Percentiles rank a stretch among this genome's conserved stretches.
These are phyloP conservation scores for Arthonia radiata DNA, from an alignment of 495 filamentous ascomycete species.

Conservation along the genomic window DNA sequence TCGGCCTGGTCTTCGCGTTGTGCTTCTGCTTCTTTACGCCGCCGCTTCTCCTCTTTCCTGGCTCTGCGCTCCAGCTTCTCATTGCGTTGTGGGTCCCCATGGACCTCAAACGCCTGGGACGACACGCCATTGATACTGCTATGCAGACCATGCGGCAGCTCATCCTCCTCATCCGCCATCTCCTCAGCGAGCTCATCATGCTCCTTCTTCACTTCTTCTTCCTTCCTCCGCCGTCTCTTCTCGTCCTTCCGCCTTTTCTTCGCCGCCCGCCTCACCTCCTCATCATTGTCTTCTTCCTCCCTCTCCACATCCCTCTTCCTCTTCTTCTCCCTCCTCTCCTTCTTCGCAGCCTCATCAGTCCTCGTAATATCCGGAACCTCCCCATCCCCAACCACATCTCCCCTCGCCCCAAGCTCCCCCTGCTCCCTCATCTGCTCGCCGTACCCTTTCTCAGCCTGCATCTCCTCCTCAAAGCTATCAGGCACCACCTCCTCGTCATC, in stretches of 20 bases:
- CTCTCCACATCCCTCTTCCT: neutral
- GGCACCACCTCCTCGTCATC: neutral
- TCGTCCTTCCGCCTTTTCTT: too few relatives aligned
- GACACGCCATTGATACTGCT: too few relatives aligned
- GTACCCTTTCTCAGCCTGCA: constrained; percentile 16
- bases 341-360: neutral
- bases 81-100: too few relatives aligned
- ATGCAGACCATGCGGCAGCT: too few relatives aligned
- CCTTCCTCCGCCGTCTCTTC: too few relatives aligned
- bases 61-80: neutral
- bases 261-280: too few relatives aligned
- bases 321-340: neutral
- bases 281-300: neutral
- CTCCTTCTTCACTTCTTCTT: too few relatives aligned
- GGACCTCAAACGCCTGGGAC: too few relatives aligned
- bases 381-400: neutral
- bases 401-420: constrained; percentile 8
- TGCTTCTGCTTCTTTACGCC: neutral
- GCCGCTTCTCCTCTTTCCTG: neutral
- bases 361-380: neutral
- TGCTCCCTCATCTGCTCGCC: constrained; percentile 7
- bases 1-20: constrained; percentile 1
- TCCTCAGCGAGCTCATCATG: too few relatives aligned
- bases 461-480: constrained; percentile 7
- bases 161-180: too few relatives aligned